phyloP scores from a whole-genome alignment of 148 eudicot genomes.

The Rhododendron molle region DNA sequence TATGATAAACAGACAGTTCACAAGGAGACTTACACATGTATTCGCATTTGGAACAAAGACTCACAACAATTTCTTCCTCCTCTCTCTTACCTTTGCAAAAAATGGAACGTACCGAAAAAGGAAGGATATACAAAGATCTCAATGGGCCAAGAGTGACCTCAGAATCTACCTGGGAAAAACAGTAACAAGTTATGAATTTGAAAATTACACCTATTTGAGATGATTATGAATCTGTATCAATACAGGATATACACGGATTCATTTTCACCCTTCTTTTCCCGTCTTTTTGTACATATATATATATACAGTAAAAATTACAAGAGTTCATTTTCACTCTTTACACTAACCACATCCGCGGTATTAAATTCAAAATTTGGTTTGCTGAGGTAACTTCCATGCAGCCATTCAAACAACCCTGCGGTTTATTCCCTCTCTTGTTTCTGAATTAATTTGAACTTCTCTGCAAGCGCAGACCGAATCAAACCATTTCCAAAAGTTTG shows the following conservation, averaged over 20 bases:
- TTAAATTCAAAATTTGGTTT: slow-evolving; percentile 18
- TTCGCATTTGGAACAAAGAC: neutral
- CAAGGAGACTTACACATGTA: neutral
- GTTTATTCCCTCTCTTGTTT: neutral
- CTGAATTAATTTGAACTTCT: neutral
- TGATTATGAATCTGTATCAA: slow-evolving; percentile 1
- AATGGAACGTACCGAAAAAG: neutral
- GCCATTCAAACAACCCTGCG: neutral
- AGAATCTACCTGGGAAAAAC: neutral
- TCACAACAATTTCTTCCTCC: neutral
- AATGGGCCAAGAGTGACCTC: neutral
- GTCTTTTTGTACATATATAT: neutral
- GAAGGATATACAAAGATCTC: neutral
- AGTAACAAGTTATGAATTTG: neutral
- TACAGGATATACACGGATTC: slow-evolving; percentile 19
- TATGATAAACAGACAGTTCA: neutral
- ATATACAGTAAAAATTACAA: slow-evolving; percentile 14
- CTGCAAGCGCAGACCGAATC: slow-evolving; percentile 1
- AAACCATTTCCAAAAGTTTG: slow-evolving; percentile 85
- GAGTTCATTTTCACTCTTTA: slow-evolving; percentile 13
- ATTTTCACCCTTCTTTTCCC: neutral
- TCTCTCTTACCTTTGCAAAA: neutral
- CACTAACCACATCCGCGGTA: slow-evolving; percentile 3
- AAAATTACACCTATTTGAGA: neutral
- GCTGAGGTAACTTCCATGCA: slow-evolving; percentile 4